phyloP scores from a whole-genome alignment of 345 rosid species.

The Boechera retrofracta region DNA sequence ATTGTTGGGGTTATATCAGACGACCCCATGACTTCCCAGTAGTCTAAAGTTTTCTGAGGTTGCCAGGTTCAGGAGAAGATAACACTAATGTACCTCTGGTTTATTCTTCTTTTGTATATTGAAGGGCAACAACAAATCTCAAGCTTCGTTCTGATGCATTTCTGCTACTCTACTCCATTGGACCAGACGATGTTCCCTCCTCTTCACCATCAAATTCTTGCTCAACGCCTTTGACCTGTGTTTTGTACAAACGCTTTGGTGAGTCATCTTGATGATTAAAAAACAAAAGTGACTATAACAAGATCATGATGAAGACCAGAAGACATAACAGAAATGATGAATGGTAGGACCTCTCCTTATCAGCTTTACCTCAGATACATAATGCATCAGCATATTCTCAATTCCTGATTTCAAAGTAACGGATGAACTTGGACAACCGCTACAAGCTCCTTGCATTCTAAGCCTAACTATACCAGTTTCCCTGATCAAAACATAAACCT shows the following conservation, averaged over 20 bases:
- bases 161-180: constrained; percentile 52
- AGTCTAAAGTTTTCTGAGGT: constrained; percentile 25
- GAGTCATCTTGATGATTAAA: constrained; percentile 16
- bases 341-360: constrained; percentile 6
- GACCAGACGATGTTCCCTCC: constrained; percentile 56
- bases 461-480: constrained; percentile 91
- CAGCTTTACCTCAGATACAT: constrained; percentile 85
- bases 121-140: constrained; percentile 4
- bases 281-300: background rate
- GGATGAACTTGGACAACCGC: constrained; percentile 98
- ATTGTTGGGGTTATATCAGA: constrained; percentile 11
- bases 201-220: constrained; percentile 85
- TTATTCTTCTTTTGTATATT: constrained; percentile 26
- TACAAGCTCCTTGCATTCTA: constrained; percentile 98
- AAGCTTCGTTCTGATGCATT: background rate
- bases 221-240: constrained; percentile 87
- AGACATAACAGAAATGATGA: background rate
- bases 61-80: constrained; percentile 15
- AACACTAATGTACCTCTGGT: constrained; percentile 30
- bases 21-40: constrained; percentile 6
- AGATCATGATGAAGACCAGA: constrained; percentile 13
- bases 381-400: constrained; percentile 99
- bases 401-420: constrained; percentile 98
- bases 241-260: constrained; percentile 18
- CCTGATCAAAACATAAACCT: constrained; percentile 49